phyloP scores from a whole-genome alignment of 73 alveolate species.

The Tetrahymena borealis region DNA sequence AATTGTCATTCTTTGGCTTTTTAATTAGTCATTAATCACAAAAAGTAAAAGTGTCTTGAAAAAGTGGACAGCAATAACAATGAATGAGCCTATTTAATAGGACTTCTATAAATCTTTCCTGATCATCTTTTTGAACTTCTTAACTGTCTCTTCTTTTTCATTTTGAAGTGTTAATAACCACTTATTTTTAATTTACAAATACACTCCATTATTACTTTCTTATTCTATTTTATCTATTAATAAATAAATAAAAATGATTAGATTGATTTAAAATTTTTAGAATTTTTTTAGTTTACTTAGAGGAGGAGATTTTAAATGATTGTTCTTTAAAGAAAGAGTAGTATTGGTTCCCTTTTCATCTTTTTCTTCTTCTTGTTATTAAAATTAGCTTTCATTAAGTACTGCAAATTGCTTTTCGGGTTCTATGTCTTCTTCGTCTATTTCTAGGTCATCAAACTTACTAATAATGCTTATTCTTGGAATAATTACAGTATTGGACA shows the following conservation, averaged over 20 bases:
- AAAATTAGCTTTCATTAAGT: background rate
- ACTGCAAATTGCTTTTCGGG: background rate
- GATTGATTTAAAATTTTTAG: too few relatives aligned
- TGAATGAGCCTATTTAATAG: background rate
- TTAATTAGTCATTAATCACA: background rate
- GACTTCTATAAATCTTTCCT: background rate
- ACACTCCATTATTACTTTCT: background rate
- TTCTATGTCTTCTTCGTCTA: background rate
- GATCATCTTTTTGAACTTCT: background rate
- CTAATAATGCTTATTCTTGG: background rate
- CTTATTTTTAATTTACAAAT: background rate
- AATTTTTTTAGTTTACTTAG: background rate
- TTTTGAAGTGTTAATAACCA: background rate
- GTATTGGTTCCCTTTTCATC: background rate
- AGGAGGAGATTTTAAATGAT: background rate
- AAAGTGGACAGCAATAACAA: background rate
- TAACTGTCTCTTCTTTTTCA: background rate
- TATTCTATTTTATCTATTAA: background rate
- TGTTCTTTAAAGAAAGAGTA: background rate
- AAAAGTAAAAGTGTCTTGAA: background rate
- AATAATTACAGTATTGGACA: background rate
- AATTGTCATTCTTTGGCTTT: background rate
- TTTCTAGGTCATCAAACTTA: background rate
- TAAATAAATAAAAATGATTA: too few relatives aligned
- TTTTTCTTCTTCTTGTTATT: background rate